A percentile compares a stretch with the other conserved stretches of the same genome.
phyloP scores from a whole-genome alignment of 371 early-diverging fungal species.

The Paramicrosporidium saccamoebae region DNA sequence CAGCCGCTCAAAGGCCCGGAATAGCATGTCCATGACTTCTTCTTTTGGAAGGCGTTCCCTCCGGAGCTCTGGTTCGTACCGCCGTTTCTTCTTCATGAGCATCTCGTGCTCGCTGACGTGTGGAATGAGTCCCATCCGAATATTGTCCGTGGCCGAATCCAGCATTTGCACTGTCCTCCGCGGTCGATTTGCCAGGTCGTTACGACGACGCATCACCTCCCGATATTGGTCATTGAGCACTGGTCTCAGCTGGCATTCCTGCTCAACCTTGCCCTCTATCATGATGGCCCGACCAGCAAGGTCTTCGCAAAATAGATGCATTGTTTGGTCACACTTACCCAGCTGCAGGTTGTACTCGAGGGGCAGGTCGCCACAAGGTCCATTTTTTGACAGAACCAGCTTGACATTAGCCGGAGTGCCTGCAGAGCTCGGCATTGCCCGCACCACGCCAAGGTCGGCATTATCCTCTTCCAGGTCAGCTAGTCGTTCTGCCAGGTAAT shows the following conservation, averaged over 20 bases:
- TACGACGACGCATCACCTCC: constrained; percentile 33
- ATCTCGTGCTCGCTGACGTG: constrained; percentile 17
- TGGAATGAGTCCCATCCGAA: constrained; percentile 14
- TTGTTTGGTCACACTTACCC: constrained; percentile 19
- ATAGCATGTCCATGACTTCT: constrained; percentile 45
- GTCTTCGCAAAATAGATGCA: constrained; percentile 31
- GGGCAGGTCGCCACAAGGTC: constrained; percentile 14
- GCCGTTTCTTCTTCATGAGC: constrained; percentile 10
- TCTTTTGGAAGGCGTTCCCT: constrained; percentile 45
- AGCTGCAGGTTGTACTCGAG: constrained; percentile 35
- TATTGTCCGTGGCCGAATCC: constrained; percentile 10
- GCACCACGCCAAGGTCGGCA: constrained; percentile 31
- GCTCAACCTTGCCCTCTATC: constrained; percentile 33
- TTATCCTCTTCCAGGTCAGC: constrained; percentile 18
- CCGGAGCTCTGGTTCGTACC: constrained; percentile 12
- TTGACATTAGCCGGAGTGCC: constrained; percentile 11
- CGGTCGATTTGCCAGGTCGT: constrained; percentile 13
- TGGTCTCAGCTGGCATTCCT: constrained; percentile 45
- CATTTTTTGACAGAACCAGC: constrained; percentile 18
- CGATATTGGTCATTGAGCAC: constrained; percentile 19
- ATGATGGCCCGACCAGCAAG: constrained; percentile 8
- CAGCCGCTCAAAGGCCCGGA: constrained; percentile 34
- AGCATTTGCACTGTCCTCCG: constrained; percentile 16
- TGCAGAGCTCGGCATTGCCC: constrained; percentile 19
- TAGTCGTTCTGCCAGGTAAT: constrained; percentile 55